These are phyloP conservation scores for Cystobasidium slooffiae DNA, from an alignment of 1,284 basidiomycete genomes.

Conservation along the genomic window DNA sequence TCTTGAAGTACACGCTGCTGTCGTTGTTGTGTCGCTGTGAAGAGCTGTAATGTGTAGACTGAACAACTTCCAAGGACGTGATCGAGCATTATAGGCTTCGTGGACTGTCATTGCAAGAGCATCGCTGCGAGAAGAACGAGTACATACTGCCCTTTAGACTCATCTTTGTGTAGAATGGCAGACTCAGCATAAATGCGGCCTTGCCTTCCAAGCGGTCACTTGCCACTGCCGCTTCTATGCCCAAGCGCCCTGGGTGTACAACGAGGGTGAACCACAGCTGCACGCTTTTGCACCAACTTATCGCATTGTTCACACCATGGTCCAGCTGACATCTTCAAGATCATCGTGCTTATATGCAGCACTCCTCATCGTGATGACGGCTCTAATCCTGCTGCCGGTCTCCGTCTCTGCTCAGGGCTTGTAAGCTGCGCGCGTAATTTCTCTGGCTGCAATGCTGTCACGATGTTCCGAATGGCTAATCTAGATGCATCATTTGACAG, in stretches of 20 bases:
- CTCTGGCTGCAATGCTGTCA: neutral
- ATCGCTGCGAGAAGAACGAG: no score
- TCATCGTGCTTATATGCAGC: neutral
- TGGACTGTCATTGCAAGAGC: no score
- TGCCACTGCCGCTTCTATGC: no score
- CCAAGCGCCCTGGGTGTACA: no score
- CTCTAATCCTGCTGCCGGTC: neutral
- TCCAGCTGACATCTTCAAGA: neutral
- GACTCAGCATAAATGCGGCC: no score
- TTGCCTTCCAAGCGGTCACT: no score
- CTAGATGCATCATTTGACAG: neutral
- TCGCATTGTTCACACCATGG: neutral
- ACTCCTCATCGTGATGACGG: neutral
- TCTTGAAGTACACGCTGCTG: neutral
- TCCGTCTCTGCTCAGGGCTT: slow-evolving; percentile 30
- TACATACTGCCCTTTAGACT: no score
- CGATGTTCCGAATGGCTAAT: neutral
- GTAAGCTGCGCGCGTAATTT: slow-evolving; percentile 2
- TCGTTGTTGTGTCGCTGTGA: neutral
- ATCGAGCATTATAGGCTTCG: neutral
- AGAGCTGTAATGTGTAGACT: neutral
- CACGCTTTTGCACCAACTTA: no score
- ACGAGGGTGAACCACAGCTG: no score
- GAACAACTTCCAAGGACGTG: neutral
- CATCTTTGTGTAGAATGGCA: no score